A percentile compares a stretch with the other conserved stretches of the same genome.
These are phyloP conservation scores for Globisporangium spinosum DNA, from an alignment of 352 stramenopile species.

Conservation along the genomic window DNA sequence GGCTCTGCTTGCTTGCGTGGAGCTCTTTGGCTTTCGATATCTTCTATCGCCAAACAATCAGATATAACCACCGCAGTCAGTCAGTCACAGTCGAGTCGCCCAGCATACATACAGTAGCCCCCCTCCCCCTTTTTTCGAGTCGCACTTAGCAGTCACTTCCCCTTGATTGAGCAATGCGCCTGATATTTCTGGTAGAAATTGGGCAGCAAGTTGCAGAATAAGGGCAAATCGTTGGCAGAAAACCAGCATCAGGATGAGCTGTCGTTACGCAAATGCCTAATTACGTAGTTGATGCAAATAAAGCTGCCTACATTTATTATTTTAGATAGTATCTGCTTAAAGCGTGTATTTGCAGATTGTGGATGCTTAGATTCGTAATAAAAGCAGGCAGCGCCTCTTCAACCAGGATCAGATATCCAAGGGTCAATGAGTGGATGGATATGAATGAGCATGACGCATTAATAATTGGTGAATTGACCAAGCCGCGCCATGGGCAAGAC, in stretches of 20 bases:
- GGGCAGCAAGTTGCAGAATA: background rate
- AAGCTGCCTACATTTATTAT: background rate
- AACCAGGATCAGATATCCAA: constrained; percentile 1
- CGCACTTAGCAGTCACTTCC: background rate
- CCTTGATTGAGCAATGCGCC: background rate
- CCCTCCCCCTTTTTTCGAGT: constrained; percentile 1
- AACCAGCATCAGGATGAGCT: background rate
- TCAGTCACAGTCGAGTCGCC: background rate
- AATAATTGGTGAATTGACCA: background rate
- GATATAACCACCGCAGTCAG: background rate
- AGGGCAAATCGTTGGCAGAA: background rate
- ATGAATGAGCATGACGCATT: background rate
- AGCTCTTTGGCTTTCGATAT: constrained; percentile 14
- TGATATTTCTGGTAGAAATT: background rate
- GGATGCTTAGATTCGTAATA: background rate
- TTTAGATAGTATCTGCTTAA: background rate
- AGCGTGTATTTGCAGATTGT: background rate
- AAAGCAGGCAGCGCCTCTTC: background rate
- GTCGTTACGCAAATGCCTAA: background rate
- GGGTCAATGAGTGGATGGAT: background rate
- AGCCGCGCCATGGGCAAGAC: background rate
- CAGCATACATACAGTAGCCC: background rate
- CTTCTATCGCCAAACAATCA: background rate
- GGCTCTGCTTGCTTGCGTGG: constrained; percentile 8
- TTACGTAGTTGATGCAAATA: background rate